A percentile compares a stretch with the other conserved stretches of the same genome.
These are phyloP conservation scores for Ceratocystis ficicola DNA, from an alignment of 2,329 filamentous ascomycete genomes.

Conservation along the genomic window DNA sequence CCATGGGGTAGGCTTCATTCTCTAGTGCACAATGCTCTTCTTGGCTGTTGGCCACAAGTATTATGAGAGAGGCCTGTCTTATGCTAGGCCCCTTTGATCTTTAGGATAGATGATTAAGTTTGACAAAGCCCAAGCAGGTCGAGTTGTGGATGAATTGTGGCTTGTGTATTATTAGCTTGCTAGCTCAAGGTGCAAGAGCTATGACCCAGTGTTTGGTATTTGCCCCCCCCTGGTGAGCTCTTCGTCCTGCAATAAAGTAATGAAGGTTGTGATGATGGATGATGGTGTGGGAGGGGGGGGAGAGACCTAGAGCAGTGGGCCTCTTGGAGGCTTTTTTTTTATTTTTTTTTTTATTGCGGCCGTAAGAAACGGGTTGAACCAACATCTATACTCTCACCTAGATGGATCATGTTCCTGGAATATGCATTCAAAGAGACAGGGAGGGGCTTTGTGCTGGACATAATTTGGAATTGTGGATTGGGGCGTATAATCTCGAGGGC, in stretches of 20 bases:
- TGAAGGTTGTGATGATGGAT: neutral
- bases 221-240: neutral
- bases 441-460: neutral
- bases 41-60: neutral
- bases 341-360: neutral
- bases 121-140: neutral
- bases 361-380: neutral
- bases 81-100: constrained; percentile 7
- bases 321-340: neutral
- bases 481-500: neutral
- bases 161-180: neutral
- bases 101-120: neutral
- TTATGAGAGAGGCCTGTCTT: neutral
- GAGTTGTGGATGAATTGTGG: constrained; percentile 11
- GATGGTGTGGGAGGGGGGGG: neutral
- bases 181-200: neutral
- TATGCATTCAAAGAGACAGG: neutral
- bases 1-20: constrained; percentile 1
- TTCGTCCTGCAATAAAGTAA: constrained; percentile 1
- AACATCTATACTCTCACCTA: neutral
- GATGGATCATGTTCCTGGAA: constrained; percentile 6
- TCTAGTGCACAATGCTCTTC: constrained; percentile 4
- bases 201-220: constrained; percentile 6
- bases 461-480: neutral
- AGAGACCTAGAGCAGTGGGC: neutral